Evolutionary conservation across 352 stramenopile species (phyloP), one percentile per base, ranked within the genome.

Genomic region (Globisporangium nagaii): DNA sequence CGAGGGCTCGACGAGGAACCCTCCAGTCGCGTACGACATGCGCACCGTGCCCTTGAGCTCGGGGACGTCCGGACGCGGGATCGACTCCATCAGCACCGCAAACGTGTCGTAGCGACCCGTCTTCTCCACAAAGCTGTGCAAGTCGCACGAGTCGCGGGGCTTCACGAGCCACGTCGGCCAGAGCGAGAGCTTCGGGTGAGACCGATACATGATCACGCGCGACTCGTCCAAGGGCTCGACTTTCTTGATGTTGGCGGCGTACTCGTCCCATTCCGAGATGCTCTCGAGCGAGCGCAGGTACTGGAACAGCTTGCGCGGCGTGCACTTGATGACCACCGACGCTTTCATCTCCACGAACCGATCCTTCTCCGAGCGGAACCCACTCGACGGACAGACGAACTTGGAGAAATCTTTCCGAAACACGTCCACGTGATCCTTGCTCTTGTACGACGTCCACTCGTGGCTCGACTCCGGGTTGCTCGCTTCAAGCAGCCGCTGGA

Each of bases 91-190:
- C 24, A 88, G 52, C 53, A 91, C 78, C 0, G 63, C 78, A 49
- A 79, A 88, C 13, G 80, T 91, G 47, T 88, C 65, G 7, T 51
- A 56, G 13, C 66, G 65, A n/a, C 76, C 75, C 4, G 80, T 89
- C 37, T 82, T 82, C 28, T 83, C 70, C 24, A 91, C 72, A 42
- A 91, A 91, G 47, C 74, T 86, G 53, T 86, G 72, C n/a, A 91
- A 64, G 52, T 91, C 80, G 53, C 80, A 91, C 43, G 80, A 89
- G 53, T 91, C 80, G 12, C 80, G 75, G 24, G 80, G 80, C 35
- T 88, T 91, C 28, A 91, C 80, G 17, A 91, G 63, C 80, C 80
- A 91, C 22, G 75, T 70, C 22, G 80, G 80, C 80, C 80, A 91
- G n/a, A 84, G 63, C 11, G 80, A 91, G 12, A 91, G 56, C 56